phyloP scores from a whole-genome alignment of 2,329 filamentous ascomycete species.

The Chaetomiaceae sp. region DNA sequence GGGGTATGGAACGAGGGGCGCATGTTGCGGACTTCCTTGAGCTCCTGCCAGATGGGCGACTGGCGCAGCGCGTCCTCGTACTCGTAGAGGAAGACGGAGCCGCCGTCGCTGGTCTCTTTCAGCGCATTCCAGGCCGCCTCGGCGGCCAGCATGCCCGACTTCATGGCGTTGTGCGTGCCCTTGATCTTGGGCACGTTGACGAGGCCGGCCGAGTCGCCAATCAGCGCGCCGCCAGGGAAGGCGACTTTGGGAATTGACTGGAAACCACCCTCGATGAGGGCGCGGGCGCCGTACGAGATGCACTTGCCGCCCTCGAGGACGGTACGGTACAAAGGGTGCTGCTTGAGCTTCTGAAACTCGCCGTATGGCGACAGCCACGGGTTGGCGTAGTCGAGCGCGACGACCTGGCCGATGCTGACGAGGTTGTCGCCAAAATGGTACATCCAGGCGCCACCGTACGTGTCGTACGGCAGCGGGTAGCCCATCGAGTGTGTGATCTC shows the following conservation, averaged over 20 bases:
- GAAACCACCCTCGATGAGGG: conserved; percentile 89
- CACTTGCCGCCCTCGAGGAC: conserved; percentile 95
- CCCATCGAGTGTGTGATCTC: conserved; percentile 86
- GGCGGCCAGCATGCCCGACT: conserved; percentile 91
- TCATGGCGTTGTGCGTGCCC: conserved; percentile 96
- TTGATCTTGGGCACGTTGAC: conserved; percentile 98
- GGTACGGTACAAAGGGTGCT: conserved; percentile 81
- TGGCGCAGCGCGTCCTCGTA: conserved; percentile 86
- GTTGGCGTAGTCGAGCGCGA: conserved; percentile 91
- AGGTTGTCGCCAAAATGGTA: conserved; percentile 99
- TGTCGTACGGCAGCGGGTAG: conserved; percentile 79
- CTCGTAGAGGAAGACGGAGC: conserved; percentile 83
- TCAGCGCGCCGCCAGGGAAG: conserved; percentile 90
- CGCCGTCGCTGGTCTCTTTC: conserved; percentile 43
- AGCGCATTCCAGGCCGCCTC: conserved; percentile 83
- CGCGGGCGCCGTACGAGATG: conserved; percentile 89
- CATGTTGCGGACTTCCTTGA: conserved; percentile 95
- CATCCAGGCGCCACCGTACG: conserved; percentile 98
- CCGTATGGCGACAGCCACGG: conserved; percentile 93
- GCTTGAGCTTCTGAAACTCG: conserved; percentile 98
- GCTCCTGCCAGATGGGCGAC: conserved; percentile 87
- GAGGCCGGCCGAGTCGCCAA: conserved; percentile 94
- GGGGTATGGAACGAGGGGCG: conserved; percentile 87
- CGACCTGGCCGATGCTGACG: conserved; percentile 84
- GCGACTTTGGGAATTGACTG: conserved; percentile 96